These are phyloP conservation scores for Metschnikowia gelsemii DNA, from an alignment of 805 yeast species.

Conservation along the genomic window DNA sequence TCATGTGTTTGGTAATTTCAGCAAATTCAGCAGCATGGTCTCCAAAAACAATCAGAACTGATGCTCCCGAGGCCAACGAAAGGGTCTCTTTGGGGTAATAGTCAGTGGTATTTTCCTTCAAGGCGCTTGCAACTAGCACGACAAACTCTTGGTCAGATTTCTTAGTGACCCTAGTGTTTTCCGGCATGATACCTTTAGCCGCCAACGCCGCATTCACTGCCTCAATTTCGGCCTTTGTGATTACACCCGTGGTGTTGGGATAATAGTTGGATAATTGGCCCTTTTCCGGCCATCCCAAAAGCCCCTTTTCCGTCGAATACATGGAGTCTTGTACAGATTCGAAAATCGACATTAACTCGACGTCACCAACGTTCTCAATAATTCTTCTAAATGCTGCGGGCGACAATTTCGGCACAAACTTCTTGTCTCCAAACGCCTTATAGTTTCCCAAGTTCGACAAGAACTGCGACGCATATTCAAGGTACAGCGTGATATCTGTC, in stretches of 20 bases:
- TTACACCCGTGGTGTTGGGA: constrained; percentile 38
- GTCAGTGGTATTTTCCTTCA: constrained; percentile 44
- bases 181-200: constrained; percentile 63
- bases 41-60: constrained; percentile 63
- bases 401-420: constrained; percentile 69
- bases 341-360: constrained; percentile 35
- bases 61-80: constrained; percentile 35
- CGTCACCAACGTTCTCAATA: constrained; percentile 45
- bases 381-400: constrained; percentile 46
- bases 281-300: constrained; percentile 75
- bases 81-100: constrained; percentile 51
- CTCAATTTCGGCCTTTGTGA: constrained; percentile 61
- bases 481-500: constrained; percentile 45
- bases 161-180: constrained; percentile 76
- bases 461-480: constrained; percentile 76
- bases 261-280: constrained; percentile 80
- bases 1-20: constrained; percentile 54
- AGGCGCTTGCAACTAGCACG: constrained; percentile 69
- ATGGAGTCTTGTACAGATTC: constrained; percentile 47
- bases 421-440: constrained; percentile 86
- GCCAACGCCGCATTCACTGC: constrained; percentile 67
- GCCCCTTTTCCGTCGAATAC: constrained; percentile 47
- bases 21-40: constrained; percentile 70
- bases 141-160: constrained; percentile 45
- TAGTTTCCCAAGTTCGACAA: constrained; percentile 73